Conservation (phyloP, 768 basidiomycete genomes). For the Leccinum uliginosum region DNA sequence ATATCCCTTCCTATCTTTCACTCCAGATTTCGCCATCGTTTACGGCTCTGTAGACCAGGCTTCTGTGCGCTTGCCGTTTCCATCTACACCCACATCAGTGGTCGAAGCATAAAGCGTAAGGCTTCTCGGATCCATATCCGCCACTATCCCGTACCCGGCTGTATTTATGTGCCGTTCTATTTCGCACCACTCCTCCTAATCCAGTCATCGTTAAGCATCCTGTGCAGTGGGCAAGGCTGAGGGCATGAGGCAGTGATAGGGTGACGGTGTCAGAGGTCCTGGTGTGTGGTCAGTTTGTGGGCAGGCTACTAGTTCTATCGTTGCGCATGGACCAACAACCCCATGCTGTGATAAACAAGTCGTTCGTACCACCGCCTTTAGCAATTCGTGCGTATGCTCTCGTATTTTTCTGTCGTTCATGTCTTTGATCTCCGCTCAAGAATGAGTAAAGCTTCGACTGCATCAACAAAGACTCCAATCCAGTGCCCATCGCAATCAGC, state of each 20-base stretch:
- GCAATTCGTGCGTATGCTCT: slow-evolving; percentile 37
- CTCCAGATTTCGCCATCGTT: slow-evolving; percentile 57
- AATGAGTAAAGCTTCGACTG: slow-evolving; percentile 92
- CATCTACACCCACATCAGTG: too few species aligned
- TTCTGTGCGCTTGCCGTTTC: too few species aligned
- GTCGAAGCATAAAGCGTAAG: slow-evolving; percentile 17
- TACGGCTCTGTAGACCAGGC: slow-evolving; percentile 67
- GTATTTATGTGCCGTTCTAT: slow-evolving; percentile 60
- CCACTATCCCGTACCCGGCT: slow-evolving; percentile 49
- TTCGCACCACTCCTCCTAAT: slow-evolving; percentile 31
- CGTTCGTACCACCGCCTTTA: too few species aligned
- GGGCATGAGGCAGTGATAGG: background rate
- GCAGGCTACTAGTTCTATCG: too few species aligned
- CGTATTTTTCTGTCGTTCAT: slow-evolving; percentile 2
- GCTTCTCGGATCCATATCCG: slow-evolving; percentile 63
- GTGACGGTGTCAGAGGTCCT: background rate
- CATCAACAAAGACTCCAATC: slow-evolving; percentile 67
- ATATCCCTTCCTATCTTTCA: background rate
- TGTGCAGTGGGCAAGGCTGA: slow-evolving; percentile 26
- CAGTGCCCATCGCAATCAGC: slow-evolving; percentile 79
- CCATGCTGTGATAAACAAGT: too few species aligned
- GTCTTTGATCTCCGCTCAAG: slow-evolving; percentile 31
- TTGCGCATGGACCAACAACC: too few species aligned
- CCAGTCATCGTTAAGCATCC: slow-evolving; percentile 24
- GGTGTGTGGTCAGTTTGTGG: too few species aligned